Percentiles rank a stretch among this genome's conserved stretches.
Evolutionary conservation across 2,329 filamentous ascomycete species (phyloP).

Genomic region (Capronia epimyces): DNA sequence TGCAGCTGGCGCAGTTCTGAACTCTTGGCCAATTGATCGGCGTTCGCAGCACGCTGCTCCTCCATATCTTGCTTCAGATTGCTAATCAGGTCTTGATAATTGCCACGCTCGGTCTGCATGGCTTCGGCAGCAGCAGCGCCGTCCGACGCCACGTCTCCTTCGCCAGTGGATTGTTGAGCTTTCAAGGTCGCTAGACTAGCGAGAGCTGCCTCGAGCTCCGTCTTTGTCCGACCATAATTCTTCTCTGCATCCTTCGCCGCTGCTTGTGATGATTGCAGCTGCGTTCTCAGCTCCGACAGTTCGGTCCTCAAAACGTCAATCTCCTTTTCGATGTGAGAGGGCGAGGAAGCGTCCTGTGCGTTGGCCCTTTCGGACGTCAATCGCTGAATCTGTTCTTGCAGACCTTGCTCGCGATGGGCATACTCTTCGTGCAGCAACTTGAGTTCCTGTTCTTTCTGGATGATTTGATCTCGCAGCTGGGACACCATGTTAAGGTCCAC

Average conservation of each 20-base stretch:
- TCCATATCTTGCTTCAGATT: slow-evolving; percentile 69
- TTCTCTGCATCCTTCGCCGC: slow-evolving; percentile 68
- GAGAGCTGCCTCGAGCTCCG: slow-evolving; percentile 64
- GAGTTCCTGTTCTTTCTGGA: slow-evolving; percentile 78
- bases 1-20: slow-evolving; percentile 70
- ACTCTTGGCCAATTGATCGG: slow-evolving; percentile 63
- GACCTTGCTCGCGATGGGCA: slow-evolving; percentile 66
- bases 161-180: slow-evolving; percentile 31
- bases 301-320: slow-evolving; percentile 60
- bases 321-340: slow-evolving; percentile 45
- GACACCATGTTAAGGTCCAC: slow-evolving; percentile 90
- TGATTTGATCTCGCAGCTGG: slow-evolving; percentile 78
- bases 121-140: slow-evolving; percentile 40
- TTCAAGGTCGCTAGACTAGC: slow-evolving; percentile 48
- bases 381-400: slow-evolving; percentile 64
- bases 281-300: slow-evolving; percentile 66
- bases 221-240: slow-evolving; percentile 65
- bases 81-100: slow-evolving; percentile 56
- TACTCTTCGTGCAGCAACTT: slow-evolving; percentile 67
- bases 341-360: slow-evolving; percentile 38
- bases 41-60: slow-evolving; percentile 70
- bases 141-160: slow-evolving; percentile 24
- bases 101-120: slow-evolving; percentile 48
- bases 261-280: slow-evolving; percentile 65
- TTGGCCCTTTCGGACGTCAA: slow-evolving; percentile 47